A percentile compares a stretch with the other conserved stretches of the same genome.
Conservation (phyloP, 176 grass and related monocot species). For the Thalia dealbata region DNA sequence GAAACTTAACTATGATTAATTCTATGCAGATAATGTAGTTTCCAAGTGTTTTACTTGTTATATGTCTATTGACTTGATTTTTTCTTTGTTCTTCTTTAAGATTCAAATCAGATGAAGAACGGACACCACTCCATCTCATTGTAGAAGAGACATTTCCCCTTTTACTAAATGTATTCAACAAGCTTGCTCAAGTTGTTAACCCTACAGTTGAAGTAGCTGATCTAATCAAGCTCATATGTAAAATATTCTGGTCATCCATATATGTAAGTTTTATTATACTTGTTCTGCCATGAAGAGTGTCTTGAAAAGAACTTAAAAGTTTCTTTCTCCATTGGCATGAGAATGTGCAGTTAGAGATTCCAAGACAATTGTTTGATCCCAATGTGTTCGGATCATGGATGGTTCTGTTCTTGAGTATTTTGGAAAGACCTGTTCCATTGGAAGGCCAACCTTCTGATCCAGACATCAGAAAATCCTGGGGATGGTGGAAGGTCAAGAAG, state of each 20-base stretch:
- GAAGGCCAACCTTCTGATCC: conserved; percentile 11
- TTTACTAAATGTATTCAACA: conserved; percentile 66
- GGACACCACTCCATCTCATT: conserved; percentile 68
- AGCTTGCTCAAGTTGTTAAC: conserved; percentile 64
- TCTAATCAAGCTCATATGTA: conserved; percentile 89
- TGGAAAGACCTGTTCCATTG: conserved; percentile 17
- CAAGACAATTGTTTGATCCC: conserved; percentile 71
- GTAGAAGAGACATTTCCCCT: conserved; percentile 70
- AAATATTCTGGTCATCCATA: conserved; percentile 99
- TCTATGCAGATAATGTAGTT: too few relatives aligned
- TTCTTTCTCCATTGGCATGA: conserved; percentile 11
- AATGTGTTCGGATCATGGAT: conserved; percentile 89
- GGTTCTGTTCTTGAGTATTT: conserved; percentile 39
- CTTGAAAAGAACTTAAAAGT: background rate
- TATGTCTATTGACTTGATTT: conserved; percentile 17
- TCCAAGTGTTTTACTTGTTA: conserved; percentile 16
- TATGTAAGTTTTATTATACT: conserved; percentile 40
- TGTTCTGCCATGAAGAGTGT: background rate
- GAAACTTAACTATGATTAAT: too few relatives aligned
- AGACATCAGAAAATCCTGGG: conserved; percentile 1
- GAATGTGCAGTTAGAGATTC: conserved; percentile 67
- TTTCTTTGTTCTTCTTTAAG: conserved; percentile 21
- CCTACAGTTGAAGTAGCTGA: conserved; percentile 81
- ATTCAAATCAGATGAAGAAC: conserved; percentile 96
- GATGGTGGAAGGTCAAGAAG: conserved; percentile 21